Conservation (phyloP, 1,284 basidiomycete genomes). For the Anthracocystis panici-leucophaei region DNA sequence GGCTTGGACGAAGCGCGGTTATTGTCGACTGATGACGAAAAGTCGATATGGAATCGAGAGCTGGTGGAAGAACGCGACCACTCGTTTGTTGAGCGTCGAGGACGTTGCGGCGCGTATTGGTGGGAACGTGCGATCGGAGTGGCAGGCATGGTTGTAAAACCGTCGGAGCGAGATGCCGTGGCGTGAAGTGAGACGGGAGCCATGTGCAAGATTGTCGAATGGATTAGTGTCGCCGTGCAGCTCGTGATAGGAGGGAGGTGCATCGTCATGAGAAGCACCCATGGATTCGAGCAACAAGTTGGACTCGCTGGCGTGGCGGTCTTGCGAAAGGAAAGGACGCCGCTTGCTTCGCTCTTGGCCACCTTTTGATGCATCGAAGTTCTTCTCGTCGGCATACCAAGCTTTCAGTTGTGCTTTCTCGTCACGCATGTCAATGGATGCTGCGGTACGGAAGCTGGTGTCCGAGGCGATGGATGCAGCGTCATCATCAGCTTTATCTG, state of each 20-base stretch:
- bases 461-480: slow-evolving; percentile 21
- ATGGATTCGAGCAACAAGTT: slow-evolving; percentile 24
- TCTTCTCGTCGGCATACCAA: slow-evolving; percentile 6
- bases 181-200: slow-evolving; percentile 1
- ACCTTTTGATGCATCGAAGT: background rate
- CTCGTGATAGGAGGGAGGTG: slow-evolving; percentile 38
- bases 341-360: background rate
- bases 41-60: slow-evolving; percentile 11
- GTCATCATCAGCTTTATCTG: slow-evolving; percentile 18
- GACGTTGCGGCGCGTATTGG: background rate
- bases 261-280: slow-evolving; percentile 19
- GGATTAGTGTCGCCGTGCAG: slow-evolving; percentile 30
- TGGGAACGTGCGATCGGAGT: slow-evolving; percentile 20
- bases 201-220: slow-evolving; percentile 13
- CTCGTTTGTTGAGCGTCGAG: slow-evolving; percentile 20
- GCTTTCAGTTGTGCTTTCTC: slow-evolving; percentile 18
- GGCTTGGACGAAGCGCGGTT: background rate
- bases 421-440: slow-evolving; percentile 8
- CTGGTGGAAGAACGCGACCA: slow-evolving; percentile 3
- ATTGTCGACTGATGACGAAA: slow-evolving; percentile 3
- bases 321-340: background rate
- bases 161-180: slow-evolving; percentile 13
- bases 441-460: slow-evolving; percentile 33
- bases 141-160: slow-evolving; percentile 21
- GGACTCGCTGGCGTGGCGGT: slow-evolving; percentile 31